These are phyloP conservation scores for Nevesoporus exiguus DNA, from an alignment of 768 basidiomycete genomes.

Conservation along the genomic window DNA sequence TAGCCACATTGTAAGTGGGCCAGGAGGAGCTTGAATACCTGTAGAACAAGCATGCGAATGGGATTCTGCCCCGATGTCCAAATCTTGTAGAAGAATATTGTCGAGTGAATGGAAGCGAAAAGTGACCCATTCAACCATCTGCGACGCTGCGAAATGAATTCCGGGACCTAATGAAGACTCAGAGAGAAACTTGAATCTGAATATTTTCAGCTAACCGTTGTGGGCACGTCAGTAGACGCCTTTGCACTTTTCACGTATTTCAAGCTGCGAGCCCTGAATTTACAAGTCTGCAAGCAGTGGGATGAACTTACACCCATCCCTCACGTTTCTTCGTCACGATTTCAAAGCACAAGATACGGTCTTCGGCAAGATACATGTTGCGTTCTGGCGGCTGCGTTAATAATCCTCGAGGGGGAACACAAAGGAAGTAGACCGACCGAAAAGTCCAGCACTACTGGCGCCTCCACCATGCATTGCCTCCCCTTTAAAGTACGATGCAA, in stretches of 20 bases:
- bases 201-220: conserved; percentile 44
- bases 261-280: conserved; percentile 41
- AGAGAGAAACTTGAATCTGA: neutral
- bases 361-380: conserved; percentile 91
- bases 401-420: neutral
- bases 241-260: conserved; percentile 93
- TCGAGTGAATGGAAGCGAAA: conserved; percentile 91
- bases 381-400: conserved; percentile 43
- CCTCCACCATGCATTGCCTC: conserved; percentile 78
- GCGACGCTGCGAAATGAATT: conserved; percentile 93
- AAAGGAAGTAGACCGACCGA: conserved; percentile 37
- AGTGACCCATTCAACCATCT: conserved; percentile 88
- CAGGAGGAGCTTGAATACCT: conserved; percentile 24
- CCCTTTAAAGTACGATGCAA: conserved; percentile 92
- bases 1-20: neutral
- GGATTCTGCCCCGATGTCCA: conserved; percentile 90
- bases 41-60: conserved; percentile 77
- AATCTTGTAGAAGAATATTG: conserved; percentile 83
- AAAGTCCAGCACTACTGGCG: conserved; percentile 60
- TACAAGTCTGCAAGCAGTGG: neutral
- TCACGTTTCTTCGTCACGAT: conserved; percentile 87
- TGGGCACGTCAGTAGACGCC: conserved; percentile 94
- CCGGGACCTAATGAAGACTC: conserved; percentile 54
- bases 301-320: conserved; percentile 65
- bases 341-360: conserved; percentile 90